phyloP scores from a whole-genome alignment of 176 grass and related monocot species.

The Oryza meyeriana region DNA sequence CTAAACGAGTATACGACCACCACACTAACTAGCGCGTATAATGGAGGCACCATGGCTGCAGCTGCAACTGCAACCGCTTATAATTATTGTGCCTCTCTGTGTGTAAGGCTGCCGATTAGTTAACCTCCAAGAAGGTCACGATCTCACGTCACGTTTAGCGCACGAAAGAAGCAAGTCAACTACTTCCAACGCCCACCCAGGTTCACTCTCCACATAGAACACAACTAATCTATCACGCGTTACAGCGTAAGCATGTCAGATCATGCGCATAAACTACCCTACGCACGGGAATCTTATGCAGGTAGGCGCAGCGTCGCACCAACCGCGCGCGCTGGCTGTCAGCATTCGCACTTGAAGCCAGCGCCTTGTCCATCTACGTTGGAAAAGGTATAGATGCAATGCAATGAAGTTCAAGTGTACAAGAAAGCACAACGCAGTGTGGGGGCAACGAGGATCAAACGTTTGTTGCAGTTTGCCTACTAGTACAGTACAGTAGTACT shows the following conservation, averaged over 20 bases:
- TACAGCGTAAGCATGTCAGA: slow-evolving; percentile 5
- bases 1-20: not conserved
- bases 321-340: not conserved
- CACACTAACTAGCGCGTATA: not conserved
- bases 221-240: slow-evolving; percentile 4
- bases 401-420: slow-evolving; percentile 5
- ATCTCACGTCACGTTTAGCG: slow-evolving; percentile 40
- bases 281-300: slow-evolving; percentile 22
- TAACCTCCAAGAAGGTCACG: slow-evolving; percentile 5
- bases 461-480: not conserved
- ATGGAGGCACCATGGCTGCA: not conserved
- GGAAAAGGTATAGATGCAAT: slow-evolving; percentile 11
- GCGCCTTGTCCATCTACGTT: not conserved
- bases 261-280: slow-evolving; percentile 31
- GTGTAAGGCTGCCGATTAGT: not conserved
- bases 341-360: not conserved
- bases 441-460: not conserved
- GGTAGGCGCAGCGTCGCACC: slow-evolving; percentile 23
- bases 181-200: slow-evolving; percentile 31
- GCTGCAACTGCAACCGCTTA: not conserved
- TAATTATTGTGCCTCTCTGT: slow-evolving; percentile 30
- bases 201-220: not conserved
- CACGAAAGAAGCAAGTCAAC: slow-evolving; percentile 60
- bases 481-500: not conserved
- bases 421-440: slow-evolving; percentile 9